phyloP scores from a whole-genome alignment of 257 asterid genomes.

The Capsicum rhomboideum region DNA sequence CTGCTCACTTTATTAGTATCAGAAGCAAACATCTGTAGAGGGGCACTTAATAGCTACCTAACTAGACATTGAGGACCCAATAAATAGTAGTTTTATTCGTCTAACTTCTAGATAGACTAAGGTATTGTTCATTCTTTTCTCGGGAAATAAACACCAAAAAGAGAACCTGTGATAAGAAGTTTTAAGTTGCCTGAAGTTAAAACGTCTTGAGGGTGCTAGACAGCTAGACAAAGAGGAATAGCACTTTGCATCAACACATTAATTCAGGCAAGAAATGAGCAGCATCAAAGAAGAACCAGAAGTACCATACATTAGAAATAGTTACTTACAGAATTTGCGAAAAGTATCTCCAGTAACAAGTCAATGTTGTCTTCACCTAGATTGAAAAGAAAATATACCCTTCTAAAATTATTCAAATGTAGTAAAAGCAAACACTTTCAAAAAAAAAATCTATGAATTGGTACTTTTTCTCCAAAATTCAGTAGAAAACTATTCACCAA shows the following conservation, averaged over 20 bases:
- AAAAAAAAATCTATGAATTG: not conserved
- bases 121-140: not conserved
- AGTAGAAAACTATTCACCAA: slow-evolving; percentile 6
- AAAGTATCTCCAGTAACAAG: slow-evolving; percentile 63
- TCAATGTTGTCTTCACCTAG: slow-evolving; percentile 69
- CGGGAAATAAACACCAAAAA: not conserved
- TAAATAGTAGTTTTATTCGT: not conserved
- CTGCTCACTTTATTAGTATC: not conserved
- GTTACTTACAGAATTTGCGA: slow-evolving; percentile 63
- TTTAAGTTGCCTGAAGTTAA: not conserved
- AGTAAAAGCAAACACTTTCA: not conserved
- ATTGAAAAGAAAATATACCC: slow-evolving; percentile 14
- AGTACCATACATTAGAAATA: not conserved
- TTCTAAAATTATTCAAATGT: not conserved
- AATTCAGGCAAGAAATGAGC: not conserved
- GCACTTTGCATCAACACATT: not conserved
- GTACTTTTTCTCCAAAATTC: not conserved
- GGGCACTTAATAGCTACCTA: not conserved
- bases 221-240: not conserved
- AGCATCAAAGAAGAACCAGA: not conserved
- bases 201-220: not conserved
- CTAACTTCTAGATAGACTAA: not conserved
- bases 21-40: not conserved
- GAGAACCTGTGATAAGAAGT: not conserved
- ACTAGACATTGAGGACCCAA: not conserved